Evolutionary conservation across 306 rosid species (phyloP).

Genomic region (Ormosia emarginata): DNA sequence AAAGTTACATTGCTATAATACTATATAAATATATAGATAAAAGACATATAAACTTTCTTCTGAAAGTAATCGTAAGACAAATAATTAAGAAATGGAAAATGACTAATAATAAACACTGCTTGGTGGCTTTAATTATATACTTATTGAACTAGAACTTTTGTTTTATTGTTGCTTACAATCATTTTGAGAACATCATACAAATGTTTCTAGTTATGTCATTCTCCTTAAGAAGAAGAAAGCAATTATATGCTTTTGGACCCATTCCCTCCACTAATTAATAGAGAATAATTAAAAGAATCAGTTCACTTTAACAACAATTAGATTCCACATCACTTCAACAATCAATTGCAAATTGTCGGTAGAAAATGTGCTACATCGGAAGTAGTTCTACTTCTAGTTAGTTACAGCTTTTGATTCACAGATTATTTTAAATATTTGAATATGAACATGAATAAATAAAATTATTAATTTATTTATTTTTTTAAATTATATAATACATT

Average conservation of each 20-base stretch:
- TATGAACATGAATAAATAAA: neutral
- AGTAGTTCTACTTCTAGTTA: conserved; percentile 18
- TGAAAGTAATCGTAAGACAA: neutral
- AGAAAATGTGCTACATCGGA: neutral
- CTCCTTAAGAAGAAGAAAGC: neutral
- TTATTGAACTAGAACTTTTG: neutral
- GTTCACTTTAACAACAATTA: neutral
- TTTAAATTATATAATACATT: neutral
- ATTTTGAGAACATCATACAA: neutral
- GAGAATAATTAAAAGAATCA: neutral
- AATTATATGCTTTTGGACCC: conserved; percentile 11
- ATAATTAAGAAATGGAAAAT: neutral
- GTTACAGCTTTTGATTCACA: conserved; percentile 41
- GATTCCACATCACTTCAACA: conserved; percentile 23
- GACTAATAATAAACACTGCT: neutral
- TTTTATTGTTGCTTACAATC: neutral
- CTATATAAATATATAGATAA: too few relatives aligned
- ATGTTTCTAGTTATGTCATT: neutral
- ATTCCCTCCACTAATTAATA: neutral
- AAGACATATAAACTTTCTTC: neutral
- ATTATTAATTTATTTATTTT: neutral
- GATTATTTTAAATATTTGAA: conserved; percentile 52
- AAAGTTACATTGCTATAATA: neutral
- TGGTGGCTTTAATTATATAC: neutral
- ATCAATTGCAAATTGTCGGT: neutral